Conservation (phyloP, 2,329 filamentous ascomycete species). For the Cladobotryum mycophilum region DNA sequence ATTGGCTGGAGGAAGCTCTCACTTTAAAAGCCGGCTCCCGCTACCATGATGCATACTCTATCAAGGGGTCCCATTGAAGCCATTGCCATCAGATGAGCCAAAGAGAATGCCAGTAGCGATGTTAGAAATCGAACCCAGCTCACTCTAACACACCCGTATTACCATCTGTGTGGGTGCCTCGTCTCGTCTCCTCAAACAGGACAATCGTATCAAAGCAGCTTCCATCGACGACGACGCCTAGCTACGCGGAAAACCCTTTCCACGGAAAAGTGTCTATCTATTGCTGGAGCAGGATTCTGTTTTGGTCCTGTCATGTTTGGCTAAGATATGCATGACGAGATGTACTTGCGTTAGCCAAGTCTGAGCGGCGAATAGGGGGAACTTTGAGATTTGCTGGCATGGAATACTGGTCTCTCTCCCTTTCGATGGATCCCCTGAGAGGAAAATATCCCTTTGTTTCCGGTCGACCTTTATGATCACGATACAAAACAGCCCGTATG, state of each 20-base stretch:
- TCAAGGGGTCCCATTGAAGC: neutral
- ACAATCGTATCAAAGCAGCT: neutral
- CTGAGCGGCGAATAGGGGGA: slow-evolving; percentile 77
- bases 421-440: slow-evolving; percentile 78
- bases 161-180: neutral
- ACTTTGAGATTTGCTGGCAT: slow-evolving; percentile 70
- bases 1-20: too few relatives aligned
- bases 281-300: slow-evolving; percentile 68
- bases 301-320: slow-evolving; percentile 82
- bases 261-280: slow-evolving; percentile 75
- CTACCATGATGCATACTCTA: neutral
- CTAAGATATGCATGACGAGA: slow-evolving; percentile 83
- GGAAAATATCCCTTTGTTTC: slow-evolving; percentile 67
- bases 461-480: slow-evolving; percentile 53
- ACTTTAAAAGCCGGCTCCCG: neutral
- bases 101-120: too few relatives aligned
- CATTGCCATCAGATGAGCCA: too few relatives aligned
- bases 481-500: slow-evolving; percentile 65
- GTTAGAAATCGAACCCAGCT: too few relatives aligned
- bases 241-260: slow-evolving; percentile 74
- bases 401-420: slow-evolving; percentile 58
- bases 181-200: neutral
- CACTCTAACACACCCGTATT: too few relatives aligned
- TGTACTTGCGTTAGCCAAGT: slow-evolving; percentile 67
- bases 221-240: neutral